phyloP scores from a whole-genome alignment of 2,329 filamentous ascomycete genomes.

The Dothistroma pini region DNA sequence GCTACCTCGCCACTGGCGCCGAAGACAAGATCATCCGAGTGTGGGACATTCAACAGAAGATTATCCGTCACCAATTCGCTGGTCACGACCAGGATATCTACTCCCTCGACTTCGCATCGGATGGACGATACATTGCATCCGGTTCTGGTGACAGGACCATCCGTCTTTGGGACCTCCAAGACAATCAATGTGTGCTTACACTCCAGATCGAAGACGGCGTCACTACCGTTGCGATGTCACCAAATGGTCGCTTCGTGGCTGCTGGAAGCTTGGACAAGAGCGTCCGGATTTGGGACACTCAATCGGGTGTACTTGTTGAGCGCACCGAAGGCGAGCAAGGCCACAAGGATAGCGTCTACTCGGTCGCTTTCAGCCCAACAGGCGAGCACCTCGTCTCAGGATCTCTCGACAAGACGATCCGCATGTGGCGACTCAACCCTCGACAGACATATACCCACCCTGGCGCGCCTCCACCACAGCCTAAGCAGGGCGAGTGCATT shows the following conservation, averaged over 20 bases:
- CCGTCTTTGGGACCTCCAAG: conserved; percentile 91
- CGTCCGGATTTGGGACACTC: conserved; percentile 93
- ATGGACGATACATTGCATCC: conserved; percentile 90
- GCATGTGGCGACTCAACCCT: conserved; percentile 91
- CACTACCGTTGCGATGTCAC: conserved; percentile 95
- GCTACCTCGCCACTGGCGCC: conserved; percentile 89
- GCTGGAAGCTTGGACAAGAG: conserved; percentile 97
- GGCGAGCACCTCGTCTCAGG: conserved; percentile 91
- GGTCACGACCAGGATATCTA: conserved; percentile 99
- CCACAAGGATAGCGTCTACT: conserved; percentile 96
- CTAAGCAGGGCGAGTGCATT: conserved; percentile 87
- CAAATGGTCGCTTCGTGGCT: conserved; percentile 88
- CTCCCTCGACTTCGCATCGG: conserved; percentile 89
- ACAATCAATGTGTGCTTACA: conserved; percentile 74
- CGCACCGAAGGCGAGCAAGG: conserved; percentile 89
- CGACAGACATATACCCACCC: conserved; percentile 45
- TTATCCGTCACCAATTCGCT: conserved; percentile 88
- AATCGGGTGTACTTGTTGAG: conserved; percentile 80
- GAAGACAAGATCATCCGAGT: conserved; percentile 97
- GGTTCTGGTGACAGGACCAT: conserved; percentile 94
- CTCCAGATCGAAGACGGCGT: conserved; percentile 95
- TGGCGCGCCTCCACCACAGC: conserved; percentile 35
- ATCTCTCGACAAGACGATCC: conserved; percentile 96
- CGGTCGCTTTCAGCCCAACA: conserved; percentile 90
- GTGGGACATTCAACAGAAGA: conserved; percentile 83